phyloP scores from a whole-genome alignment of 2,329 filamentous ascomycete genomes.

The Phaeosphaeria sp. region DNA sequence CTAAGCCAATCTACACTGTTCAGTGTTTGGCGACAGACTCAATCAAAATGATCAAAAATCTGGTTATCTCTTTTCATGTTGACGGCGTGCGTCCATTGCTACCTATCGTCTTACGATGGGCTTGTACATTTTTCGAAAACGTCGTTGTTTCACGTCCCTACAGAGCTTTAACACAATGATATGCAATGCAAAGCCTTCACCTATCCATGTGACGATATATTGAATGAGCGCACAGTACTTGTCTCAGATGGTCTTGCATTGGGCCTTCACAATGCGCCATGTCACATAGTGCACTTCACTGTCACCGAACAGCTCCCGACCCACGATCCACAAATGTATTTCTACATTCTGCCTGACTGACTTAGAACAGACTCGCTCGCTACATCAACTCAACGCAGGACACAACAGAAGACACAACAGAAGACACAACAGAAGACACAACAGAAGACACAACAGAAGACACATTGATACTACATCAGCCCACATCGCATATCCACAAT shows the following conservation, averaged over 20 bases:
- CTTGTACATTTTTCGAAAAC: neutral
- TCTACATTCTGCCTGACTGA: neutral
- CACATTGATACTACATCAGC: too few relatives aligned
- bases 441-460: too few relatives aligned
- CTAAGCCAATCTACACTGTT: neutral
- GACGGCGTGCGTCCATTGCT: neutral
- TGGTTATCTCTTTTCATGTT: neutral
- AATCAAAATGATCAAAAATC: constrained; percentile 9
- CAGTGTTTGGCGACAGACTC: constrained; percentile 3
- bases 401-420: neutral
- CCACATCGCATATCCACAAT: constrained; percentile 4
- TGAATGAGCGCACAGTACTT: neutral
- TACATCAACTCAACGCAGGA: neutral
- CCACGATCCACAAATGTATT: neutral
- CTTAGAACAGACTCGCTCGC: neutral
- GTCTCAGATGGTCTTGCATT: neutral
- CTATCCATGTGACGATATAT: neutral
- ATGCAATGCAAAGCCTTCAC: too few relatives aligned
- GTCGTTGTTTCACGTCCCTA: neutral
- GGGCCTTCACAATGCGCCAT: constrained; percentile 8
- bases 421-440: too few relatives aligned
- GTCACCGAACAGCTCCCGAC: neutral
- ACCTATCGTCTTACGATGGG: neutral
- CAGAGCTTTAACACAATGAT: too few relatives aligned
- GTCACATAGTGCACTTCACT: neutral